Base-by-base conservation (phyloP, 768 basidiomycete genomes). In the Kwoniella dendrophila region DNA sequence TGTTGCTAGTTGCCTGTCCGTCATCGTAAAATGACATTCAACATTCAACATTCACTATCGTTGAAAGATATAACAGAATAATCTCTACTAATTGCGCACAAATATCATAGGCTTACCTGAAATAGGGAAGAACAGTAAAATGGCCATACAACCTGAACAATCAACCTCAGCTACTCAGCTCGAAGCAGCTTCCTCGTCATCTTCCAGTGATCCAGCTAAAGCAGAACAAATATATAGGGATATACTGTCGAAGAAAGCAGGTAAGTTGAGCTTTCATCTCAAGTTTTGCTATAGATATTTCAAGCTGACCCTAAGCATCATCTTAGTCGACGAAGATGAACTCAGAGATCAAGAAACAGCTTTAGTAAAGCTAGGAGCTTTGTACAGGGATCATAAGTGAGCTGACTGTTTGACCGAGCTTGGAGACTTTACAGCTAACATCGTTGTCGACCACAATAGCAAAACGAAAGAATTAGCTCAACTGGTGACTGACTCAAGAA, bases 361-460 rank as follows among this genome's bases (percentile, higher is more conserved):
- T 2, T 82, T 97, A 54, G 82, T 92, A 20, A 89, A 88, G 74
- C 86, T 98, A 1, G 93, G 90, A 1, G 86, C 89, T 75, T 83
- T 94, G 10, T 90, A 95, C 77, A 83, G 90, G 49, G 90, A 93
- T 78, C 85, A 90, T 77, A 86, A 86, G 92, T 92, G 53, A 61
- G 87, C 40, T 38, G 30, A 8, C 20, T 3, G 57, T 12, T 50
- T 18, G 20, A 40, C 32, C 24, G 30, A 18, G 32, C 29, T 5
- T 10, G 22, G 18, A 30, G n/a, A 56, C 12, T 6, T 43, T 5
- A 43, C 14, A 54, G 43, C 49, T 51, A 14, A 65, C 56, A 34
- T n/a, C 38, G 29, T 48, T 41, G 8, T 24, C 5, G 1, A 8
- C 33, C 55, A 43, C 26, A 20, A 22, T 29, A 96, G 92, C 72